phyloP scores from a whole-genome alignment of 192 early-diverging fungal genomes.

The Rhizoclosmatium sp. region DNA sequence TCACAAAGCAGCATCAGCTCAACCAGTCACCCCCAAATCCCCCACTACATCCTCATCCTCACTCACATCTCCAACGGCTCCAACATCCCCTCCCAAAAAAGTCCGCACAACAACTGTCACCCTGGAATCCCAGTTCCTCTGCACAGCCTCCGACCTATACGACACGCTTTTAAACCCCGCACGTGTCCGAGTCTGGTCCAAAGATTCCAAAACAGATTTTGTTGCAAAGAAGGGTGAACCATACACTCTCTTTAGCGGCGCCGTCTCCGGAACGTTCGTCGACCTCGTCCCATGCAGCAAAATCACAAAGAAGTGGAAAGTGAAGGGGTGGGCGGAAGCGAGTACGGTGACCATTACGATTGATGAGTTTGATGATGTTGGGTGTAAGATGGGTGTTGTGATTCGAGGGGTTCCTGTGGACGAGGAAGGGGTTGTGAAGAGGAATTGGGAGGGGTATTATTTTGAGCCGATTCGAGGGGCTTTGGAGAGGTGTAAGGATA shows the following conservation, averaged over 20 bases:
- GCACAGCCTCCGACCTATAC: constrained; percentile 82
- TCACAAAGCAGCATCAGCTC: background rate
- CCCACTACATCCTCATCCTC: constrained; percentile 45
- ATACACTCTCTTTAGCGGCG: constrained; percentile 2
- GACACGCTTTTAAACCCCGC: constrained; percentile 78
- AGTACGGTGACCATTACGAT: constrained; percentile 72
- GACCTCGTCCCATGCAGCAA: constrained; percentile 27
- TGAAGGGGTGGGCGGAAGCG: constrained; percentile 58
- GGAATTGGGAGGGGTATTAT: constrained; percentile 93
- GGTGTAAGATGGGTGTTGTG: constrained; percentile 66
- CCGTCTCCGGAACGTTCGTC: background rate
- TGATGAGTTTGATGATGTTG: constrained; percentile 72
- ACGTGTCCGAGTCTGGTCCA: constrained; percentile 77
- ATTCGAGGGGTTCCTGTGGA: constrained; percentile 86
- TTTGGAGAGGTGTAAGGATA: constrained; percentile 1
- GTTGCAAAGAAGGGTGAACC: constrained; percentile 38
- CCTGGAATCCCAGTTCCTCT: constrained; percentile 82
- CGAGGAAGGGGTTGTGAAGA: constrained; percentile 79
- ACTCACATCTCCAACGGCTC: constrained; percentile 77
- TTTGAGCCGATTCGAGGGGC: constrained; percentile 43
- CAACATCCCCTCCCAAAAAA: constrained; percentile 48
- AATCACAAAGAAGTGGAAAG: constrained; percentile 4
- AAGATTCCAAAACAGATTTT: constrained; percentile 75
- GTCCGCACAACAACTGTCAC: constrained; percentile 61
- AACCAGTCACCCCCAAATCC: background rate